Evolutionary conservation across 345 rosid genomes (phyloP), one percentile per base, ranked within the genome.

Genomic region (Euclidium syriacum): DNA sequence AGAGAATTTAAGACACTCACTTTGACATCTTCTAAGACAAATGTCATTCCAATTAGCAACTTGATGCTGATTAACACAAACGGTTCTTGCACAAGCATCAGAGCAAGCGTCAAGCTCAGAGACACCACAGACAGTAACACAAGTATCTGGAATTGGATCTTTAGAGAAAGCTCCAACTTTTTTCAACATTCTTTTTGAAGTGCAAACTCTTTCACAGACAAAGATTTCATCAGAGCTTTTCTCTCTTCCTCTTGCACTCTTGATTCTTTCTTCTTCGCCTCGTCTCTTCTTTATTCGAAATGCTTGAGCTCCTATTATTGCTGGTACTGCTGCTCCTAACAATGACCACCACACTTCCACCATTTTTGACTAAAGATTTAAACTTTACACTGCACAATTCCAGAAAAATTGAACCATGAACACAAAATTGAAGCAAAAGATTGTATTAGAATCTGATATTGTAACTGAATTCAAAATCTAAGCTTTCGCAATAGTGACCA

Each of bases 41-140:
- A 86, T 81, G 71, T 84, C 91, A 39, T 89, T 89, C 96, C 96
- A 89, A 60, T 89, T 89, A 35, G 96, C 87, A 35, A 86, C 91
- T 52, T 89, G 95, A 49, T 89, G 91, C 53, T 89, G 96, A 66
- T 86, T 89, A 10, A 89, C 87, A 11, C 96, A 86, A 0, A 89
- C 89, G 3, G 95, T 89, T 34, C 95, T 78, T 9, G 89, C 89
- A 32, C 96, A 86, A 2, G 96, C 96, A 77, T 89, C 96, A 17
- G 94, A 78, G 64, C 96, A 89, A 24, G 94, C 96, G 65, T 89
- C 96, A 0, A 89, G 82, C 75, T 86, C 88, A 22, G 96, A 89
- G 23, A 89, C 96, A 2, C 96, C 95, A 35, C 96, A 89, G 40
- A 89, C 95, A 1, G 96, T 89, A 10, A 86, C 95, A 63, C 96